Percentiles rank a stretch among this genome's conserved stretches.
phyloP scores from a whole-genome alignment of 1,139 yeast genomes.

The Debaryomycetaceae sp. region DNA sequence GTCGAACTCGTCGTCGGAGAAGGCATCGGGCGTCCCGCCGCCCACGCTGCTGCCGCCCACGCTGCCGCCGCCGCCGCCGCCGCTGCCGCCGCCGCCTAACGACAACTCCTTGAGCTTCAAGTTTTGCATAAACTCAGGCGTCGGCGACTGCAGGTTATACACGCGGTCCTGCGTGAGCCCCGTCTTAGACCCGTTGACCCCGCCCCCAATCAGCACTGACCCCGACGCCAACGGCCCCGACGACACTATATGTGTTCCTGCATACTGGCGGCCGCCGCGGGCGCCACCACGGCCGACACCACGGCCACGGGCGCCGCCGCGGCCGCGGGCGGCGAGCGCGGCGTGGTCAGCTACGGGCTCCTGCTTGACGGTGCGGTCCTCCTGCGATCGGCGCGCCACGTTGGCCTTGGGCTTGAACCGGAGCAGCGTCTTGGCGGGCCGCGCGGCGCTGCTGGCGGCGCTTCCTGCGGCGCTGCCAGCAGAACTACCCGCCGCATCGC shows the following conservation, averaged over 20 bases:
- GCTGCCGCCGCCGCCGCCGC: constrained; percentile 6
- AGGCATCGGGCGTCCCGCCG: constrained; percentile 8
- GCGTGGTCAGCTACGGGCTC: constrained; percentile 19
- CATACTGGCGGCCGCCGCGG: constrained; percentile 38
- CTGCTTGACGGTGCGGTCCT: constrained; percentile 59
- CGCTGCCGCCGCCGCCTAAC: constrained; percentile 6
- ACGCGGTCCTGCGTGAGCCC: constrained; percentile 25
- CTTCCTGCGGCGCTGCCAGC: not conserved
- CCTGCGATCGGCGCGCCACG: constrained; percentile 76
- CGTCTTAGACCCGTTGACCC: constrained; percentile 25
- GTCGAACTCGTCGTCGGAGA: constrained; percentile 28
- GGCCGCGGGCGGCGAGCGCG: constrained; percentile 20
- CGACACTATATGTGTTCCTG: constrained; percentile 64
- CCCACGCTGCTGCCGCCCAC: constrained; percentile 13
- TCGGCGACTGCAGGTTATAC: constrained; percentile 24
- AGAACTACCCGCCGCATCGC: not conserved
- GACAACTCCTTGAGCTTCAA: constrained; percentile 27
- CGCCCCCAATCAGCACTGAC: constrained; percentile 42
- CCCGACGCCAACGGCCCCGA: constrained; percentile 74
- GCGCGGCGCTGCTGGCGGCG: constrained; percentile 12
- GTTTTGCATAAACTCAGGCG: constrained; percentile 38
- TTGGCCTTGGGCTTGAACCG: constrained; percentile 73
- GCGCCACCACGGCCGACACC: constrained; percentile 18
- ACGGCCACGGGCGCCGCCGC: constrained; percentile 27
- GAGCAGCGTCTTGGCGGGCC: constrained; percentile 43